Evolutionary conservation across 495 filamentous ascomycete species (phyloP).

Genomic region (Penicillium roqueforti): DNA sequence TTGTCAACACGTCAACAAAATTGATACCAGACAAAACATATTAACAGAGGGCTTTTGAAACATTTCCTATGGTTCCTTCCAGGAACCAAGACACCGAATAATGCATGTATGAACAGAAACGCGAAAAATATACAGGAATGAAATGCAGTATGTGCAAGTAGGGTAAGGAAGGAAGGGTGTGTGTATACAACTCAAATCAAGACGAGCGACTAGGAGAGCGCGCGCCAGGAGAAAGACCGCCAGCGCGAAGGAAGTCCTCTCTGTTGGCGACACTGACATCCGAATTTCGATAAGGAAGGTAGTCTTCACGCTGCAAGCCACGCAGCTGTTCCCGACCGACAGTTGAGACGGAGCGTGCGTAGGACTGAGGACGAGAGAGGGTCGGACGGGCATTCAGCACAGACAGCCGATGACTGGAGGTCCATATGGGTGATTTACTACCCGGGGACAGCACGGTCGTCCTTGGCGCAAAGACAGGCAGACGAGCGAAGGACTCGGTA

Average conservation of each 20-base stretch:
- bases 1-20: not conserved
- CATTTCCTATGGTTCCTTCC: not conserved
- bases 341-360: constrained; percentile 28
- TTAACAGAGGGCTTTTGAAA: constrained; percentile 1
- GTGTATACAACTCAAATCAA: not conserved
- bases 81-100: constrained; percentile 1
- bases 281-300: constrained; percentile 39
- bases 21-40: constrained; percentile 3
- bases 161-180: no score
- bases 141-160: constrained; percentile 5
- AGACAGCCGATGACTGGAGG: constrained; percentile 9
- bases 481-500: constrained; percentile 29
- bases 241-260: constrained; percentile 38
- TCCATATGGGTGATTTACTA: constrained; percentile 15
- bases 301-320: constrained; percentile 36
- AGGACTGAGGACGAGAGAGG: constrained; percentile 19
- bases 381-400: constrained; percentile 16
- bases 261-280: constrained; percentile 41
- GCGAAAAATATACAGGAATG: constrained; percentile 1
- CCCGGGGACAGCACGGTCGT: constrained; percentile 20
- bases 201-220: not conserved
- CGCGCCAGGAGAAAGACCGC: constrained; percentile 13
- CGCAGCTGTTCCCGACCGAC: constrained; percentile 35
- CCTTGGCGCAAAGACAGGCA: constrained; percentile 40
- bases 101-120: constrained; percentile 10